Percentiles rank a stretch among this genome's conserved stretches.
phyloP scores from a whole-genome alignment of 2,329 filamentous ascomycete species.

The Fusarium newnesense region DNA sequence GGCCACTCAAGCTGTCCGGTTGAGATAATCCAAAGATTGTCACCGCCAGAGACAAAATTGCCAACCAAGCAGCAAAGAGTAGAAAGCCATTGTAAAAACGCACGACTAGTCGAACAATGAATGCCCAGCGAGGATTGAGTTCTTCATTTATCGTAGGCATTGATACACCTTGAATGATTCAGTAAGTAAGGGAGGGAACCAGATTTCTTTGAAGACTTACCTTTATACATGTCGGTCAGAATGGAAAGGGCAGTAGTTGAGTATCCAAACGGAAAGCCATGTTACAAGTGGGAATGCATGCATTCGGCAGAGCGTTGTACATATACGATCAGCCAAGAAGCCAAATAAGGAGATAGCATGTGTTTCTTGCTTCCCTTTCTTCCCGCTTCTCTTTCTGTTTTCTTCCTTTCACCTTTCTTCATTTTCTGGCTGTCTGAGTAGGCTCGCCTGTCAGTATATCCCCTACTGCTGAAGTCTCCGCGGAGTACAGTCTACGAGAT shows the following conservation, averaged over 20 bases:
- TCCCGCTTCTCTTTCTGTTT: too few relatives aligned
- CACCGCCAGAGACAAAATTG: neutral
- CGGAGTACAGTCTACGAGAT: neutral
- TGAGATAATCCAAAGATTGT: neutral
- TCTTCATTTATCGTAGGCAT: neutral
- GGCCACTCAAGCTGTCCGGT: neutral
- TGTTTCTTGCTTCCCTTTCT: too few relatives aligned
- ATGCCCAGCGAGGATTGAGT: neutral
- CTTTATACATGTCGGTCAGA: neutral
- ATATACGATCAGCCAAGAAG: neutral
- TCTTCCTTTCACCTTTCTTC: too few relatives aligned
- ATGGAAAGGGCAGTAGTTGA: neutral
- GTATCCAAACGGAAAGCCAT: neutral
- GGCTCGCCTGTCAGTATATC: neutral
- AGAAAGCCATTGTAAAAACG: neutral
- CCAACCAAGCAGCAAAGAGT: neutral
- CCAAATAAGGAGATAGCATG: neutral
- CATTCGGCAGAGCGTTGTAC: neutral
- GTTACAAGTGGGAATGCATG: neutral
- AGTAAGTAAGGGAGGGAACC: neutral
- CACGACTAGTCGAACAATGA: neutral
- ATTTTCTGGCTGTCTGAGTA: neutral
- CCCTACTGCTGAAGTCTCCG: neutral
- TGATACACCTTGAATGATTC: neutral
- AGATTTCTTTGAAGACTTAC: neutral